Percentiles rank a stretch among this genome's conserved stretches.
Evolutionary conservation across 1,139 yeast genomes (phyloP).

Genomic region (Zygosaccharomyces pseudobailii): DNA sequence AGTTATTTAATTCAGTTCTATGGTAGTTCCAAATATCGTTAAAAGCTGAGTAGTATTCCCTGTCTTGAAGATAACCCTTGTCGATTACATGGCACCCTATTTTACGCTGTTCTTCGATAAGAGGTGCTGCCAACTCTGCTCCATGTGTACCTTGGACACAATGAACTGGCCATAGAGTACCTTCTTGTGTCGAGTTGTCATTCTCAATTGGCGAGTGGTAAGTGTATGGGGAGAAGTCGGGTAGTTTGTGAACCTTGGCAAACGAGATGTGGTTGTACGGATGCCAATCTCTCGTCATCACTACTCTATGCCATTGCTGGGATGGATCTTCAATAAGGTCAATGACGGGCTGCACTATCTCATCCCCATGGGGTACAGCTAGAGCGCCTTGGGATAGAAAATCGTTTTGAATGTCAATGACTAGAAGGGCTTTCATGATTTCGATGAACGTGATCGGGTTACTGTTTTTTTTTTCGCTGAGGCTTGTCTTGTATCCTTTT

Average conservation of each 20-base stretch:
- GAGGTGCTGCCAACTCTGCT: constrained; percentile 52
- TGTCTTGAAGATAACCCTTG: constrained; percentile 66
- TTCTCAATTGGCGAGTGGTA: constrained; percentile 51
- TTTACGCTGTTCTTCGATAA: constrained; percentile 32
- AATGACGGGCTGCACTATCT: constrained; percentile 47
- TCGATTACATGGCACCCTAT: constrained; percentile 41
- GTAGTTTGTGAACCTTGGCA: constrained; percentile 59
- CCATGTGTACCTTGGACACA: constrained; percentile 73
- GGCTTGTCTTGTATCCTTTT: constrained; percentile 9
- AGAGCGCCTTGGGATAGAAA: constrained; percentile 73
- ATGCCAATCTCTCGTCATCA: constrained; percentile 89
- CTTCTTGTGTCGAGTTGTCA: constrained; percentile 37
- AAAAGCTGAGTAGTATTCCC: constrained; percentile 91
- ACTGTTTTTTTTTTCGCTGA: neutral
- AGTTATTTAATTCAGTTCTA: constrained; percentile 56
- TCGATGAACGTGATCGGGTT: neutral
- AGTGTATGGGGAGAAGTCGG: constrained; percentile 48
- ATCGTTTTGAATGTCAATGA: constrained; percentile 82
- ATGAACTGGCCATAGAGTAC: constrained; percentile 79
- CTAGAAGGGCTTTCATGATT: constrained; percentile 51
- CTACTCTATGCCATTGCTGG: constrained; percentile 54
- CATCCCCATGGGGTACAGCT: constrained; percentile 66
- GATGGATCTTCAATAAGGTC: constrained; percentile 36
- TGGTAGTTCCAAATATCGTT: constrained; percentile 71
- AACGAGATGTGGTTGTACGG: constrained; percentile 74